Conservation (phyloP, 2,329 filamentous ascomycete species). For the Acrodontium crateriforme region DNA sequence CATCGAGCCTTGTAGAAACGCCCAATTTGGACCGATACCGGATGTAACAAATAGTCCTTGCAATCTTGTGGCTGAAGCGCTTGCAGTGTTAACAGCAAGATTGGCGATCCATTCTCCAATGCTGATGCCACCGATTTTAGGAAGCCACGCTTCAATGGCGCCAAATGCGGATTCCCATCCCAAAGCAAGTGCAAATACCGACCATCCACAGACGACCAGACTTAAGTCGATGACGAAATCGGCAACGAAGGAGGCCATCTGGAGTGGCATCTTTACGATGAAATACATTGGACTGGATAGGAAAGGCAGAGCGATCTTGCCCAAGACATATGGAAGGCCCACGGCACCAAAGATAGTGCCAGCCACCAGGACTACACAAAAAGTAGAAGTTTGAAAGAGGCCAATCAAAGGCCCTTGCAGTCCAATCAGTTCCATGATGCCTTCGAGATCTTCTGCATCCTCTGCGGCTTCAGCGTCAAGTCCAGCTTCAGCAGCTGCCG, state of each 20-base stretch:
- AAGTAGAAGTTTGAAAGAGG: conserved; percentile 86
- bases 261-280: conserved; percentile 53
- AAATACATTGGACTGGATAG: conserved; percentile 63
- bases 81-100: conserved; percentile 10
- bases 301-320: conserved; percentile 68
- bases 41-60: conserved; percentile 8
- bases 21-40: conserved; percentile 13
- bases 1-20: conserved; percentile 13
- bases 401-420: conserved; percentile 88
- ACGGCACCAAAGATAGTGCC: conserved; percentile 75
- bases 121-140: conserved; percentile 1
- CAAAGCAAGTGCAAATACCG: conserved; percentile 6
- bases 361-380: conserved; percentile 80
- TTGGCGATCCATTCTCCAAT: conserved; percentile 7
- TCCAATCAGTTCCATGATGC: conserved; percentile 87
- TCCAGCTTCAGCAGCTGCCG: conserved; percentile 51
- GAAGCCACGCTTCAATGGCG: conserved; percentile 2
- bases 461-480: conserved; percentile 64
- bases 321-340: conserved; percentile 84
- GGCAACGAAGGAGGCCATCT: conserved; percentile 57
- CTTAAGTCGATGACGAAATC: conserved; percentile 65
- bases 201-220: conserved; percentile 41
- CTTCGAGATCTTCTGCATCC: conserved; percentile 85
- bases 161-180: conserved; percentile 5
- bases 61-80: conserved; percentile 10